Base-by-base conservation (phyloP, 768 basidiomycete species). In the Punctularia strigosozonata region DNA sequence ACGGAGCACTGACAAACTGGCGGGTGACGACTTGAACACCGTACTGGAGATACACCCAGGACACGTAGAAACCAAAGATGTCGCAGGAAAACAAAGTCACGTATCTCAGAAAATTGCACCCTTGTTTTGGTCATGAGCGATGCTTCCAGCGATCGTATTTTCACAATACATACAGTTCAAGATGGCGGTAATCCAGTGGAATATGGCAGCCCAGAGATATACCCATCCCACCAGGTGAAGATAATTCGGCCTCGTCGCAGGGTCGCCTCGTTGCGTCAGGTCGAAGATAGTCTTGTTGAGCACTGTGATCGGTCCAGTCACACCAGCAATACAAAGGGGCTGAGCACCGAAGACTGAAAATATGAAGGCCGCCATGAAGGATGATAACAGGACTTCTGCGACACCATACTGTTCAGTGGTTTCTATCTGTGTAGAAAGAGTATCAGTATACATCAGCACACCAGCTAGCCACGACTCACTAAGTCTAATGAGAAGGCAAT, bases 281-380 rank as follows among this genome's bases (percentile, higher is more conserved):
- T 80, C 69, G 55, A 73, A 90, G 31, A 92, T 87, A 2, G 82
- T 88, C 62, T 85, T 87, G 64, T 91, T 92, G 48, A 91, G 79
- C 6, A 94, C 86, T 3, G 89, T 91, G 50, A 92, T 92, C 1
- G 91, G 90, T 17, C 88, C 85, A 35, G 87, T 94, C 2, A 94
- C 90, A 4, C 92, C 92, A 2, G 86, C 84, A 31, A 95, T 90
- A 31, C 86, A 84, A 3, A 95, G 65, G 1, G 92, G 92, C 53
- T 97, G 92, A 12, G 83, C 88, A 3, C 87, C 85, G 39, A 95
- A 75, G 28, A 90, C 59, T 0, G 88, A 83, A 49, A 92, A 91
- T 15, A 89, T 64, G 50, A 87, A 83, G 0, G 90, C 84, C 1
- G 88, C 83, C 77, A 94, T 82, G 59, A 91, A 92, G 0, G 86